Evolutionary conservation across 2,329 filamentous ascomycete species (phyloP), one percentile per base, ranked within the genome.

Genomic region (Lachnum nothofagi): DNA sequence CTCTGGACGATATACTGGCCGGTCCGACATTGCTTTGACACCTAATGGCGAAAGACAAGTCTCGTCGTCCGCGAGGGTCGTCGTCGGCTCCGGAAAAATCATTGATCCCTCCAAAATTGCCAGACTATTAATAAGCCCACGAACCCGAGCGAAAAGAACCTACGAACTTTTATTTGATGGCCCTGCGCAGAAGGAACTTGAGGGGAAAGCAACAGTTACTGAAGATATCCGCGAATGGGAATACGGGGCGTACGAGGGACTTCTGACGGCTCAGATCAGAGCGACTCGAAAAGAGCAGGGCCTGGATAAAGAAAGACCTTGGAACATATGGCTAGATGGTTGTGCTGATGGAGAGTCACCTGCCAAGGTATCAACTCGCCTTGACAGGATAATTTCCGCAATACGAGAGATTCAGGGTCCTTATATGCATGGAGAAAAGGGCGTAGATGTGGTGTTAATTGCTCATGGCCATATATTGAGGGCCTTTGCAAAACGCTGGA

Each of bases 401-500:
- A 71, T 80, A 41, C 64, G 71, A 34, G 61, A 67, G 43, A 73
- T 79, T 49, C 74, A 76, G 14, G 68, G 67, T 35, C 70, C 69
- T 29, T 65, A 62, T 49, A 73, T 74, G 70, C 55, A 59, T 44
- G 71, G 69, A 12, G 65, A 65, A 50, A 65, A 66, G 42, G 63
- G 65, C 2, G 70, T 68, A 27, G 75, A 79, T 64, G 72, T 80
- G 23, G 63, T 80, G 23, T 65, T 80, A 42, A 65, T 69, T 48
- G 67, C 64, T 5, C 68, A 71, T 55, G 68, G 69, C 2, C 77
- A 79, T 65, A 75, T 80, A 24, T 53, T 80, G 53, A 65, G 78
- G 34, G 72, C 74, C 1, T 77, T 81, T 59, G 74, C 76, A 16
- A 77, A 76, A 44, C 61, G 78, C 19, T 80, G 77, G 78, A 66